Evolutionary conservation across 495 filamentous ascomycete species (phyloP), one percentile per base, ranked within the genome.

Genomic region (Trichoderma erinaceum): DNA sequence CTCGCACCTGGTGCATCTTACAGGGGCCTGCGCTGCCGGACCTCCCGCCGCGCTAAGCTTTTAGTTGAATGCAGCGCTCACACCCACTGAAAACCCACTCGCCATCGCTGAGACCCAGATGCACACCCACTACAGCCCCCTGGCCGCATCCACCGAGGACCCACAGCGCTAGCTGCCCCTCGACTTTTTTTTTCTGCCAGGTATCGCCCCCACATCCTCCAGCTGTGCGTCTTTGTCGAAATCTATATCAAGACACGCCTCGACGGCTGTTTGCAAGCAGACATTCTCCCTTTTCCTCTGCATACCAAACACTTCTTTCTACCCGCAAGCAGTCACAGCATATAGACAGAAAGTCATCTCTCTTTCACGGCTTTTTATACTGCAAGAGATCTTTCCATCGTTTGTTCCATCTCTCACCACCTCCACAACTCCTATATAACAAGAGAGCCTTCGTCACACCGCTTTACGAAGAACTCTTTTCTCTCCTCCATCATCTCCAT

Each of bases 101-200:
- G 56, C 56, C 56, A 61, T 61, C 56, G 56, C 56, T 61, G 56
- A 27, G 56, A 32, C 56, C 56, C 56, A 61, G 56, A 61, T 61
- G 23, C 27, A 32, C 56, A 32, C 56, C 56, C 56, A 61, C 56
- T 61, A 25, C 25, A 61, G 56, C 56, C 56, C 52, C 56, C 56
- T 32, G 27, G 56, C 27, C 27, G 56, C 56, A 27, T 18, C 56
- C 56, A 29, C 56, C n/a, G 25, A 27, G 11, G 35, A 7, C 13
- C 56, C 56, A 27, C 56, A 16, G 25, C 23, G 23, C 25, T 18
- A 61, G 29, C 56, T 10, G 25, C 23, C 63, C 63, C 29, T 65
- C 21, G 27, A 23, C 63, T 65, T 44, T 21, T 65, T 65, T 44
- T 65, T 65, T 44, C 16, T 35, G 35, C 63, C 63, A 43, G 23